Percentiles rank a stretch among this genome's conserved stretches.
Evolutionary conservation across 2,329 filamentous ascomycete genomes (phyloP).

Genomic region (Alternaria consortialis): DNA sequence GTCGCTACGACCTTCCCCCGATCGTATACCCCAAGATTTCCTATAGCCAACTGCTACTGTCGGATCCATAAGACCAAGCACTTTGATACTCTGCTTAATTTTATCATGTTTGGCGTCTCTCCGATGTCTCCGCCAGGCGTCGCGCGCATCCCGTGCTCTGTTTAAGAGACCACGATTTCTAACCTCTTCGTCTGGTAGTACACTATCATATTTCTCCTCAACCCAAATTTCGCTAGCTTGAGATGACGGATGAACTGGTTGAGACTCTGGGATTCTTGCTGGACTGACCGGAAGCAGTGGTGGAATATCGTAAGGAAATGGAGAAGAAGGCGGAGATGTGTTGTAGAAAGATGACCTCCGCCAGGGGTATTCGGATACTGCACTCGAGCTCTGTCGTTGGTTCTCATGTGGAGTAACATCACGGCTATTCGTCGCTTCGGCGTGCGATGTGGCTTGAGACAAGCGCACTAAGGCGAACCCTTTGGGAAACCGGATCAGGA

Average conservation of each 20-base stretch:
- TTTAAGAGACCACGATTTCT: slow-evolving; percentile 26
- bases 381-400: slow-evolving; percentile 5
- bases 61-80: slow-evolving; percentile 43
- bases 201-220: slow-evolving; percentile 2
- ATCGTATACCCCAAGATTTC: slow-evolving; percentile 6
- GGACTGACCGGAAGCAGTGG: slow-evolving; percentile 13
- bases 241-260: background rate
- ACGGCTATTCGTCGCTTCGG: slow-evolving; percentile 2
- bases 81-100: slow-evolving; percentile 44
- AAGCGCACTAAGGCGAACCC: slow-evolving; percentile 35
- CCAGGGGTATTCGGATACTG: slow-evolving; percentile 13
- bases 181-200: slow-evolving; percentile 1
- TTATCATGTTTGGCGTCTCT: slow-evolving; percentile 35
- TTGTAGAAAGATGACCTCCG: slow-evolving; percentile 23
- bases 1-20: background rate
- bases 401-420: slow-evolving; percentile 9
- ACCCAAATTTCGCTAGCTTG: background rate
- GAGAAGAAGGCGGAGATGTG: slow-evolving; percentile 19
- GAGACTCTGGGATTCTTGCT: background rate
- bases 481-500: slow-evolving; percentile 34
- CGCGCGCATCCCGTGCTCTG: slow-evolving; percentile 34
- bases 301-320: slow-evolving; percentile 18
- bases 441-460: slow-evolving; percentile 17
- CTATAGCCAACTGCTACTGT: slow-evolving; percentile 27
- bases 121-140: slow-evolving; percentile 32